Evolutionary conservation across 2,329 filamentous ascomycete genomes (phyloP).

Genomic region (Venturia aucupariae): DNA sequence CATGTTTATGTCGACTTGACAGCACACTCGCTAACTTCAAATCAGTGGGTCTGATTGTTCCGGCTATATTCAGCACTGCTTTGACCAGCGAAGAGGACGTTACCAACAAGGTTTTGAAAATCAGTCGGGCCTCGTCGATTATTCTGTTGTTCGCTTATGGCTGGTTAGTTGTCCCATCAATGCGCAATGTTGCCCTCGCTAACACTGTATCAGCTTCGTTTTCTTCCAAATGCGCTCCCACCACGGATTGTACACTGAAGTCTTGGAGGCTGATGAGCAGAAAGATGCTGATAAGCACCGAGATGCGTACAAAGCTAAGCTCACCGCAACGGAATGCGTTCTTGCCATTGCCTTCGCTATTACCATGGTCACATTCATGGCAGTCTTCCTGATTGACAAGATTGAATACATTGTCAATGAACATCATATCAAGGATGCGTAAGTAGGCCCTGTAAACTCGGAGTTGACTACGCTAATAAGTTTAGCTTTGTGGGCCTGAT

Average conservation of each 20-base stretch:
- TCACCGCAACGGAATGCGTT: slow-evolving; percentile 65
- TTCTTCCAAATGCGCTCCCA: slow-evolving; percentile 69
- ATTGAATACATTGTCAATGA: slow-evolving; percentile 54
- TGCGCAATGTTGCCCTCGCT: not conserved
- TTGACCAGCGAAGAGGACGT: slow-evolving; percentile 33
- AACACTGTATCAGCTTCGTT: slow-evolving; percentile 33
- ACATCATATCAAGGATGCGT: slow-evolving; percentile 34
- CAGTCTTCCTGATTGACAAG: slow-evolving; percentile 65
- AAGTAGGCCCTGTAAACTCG: not conserved
- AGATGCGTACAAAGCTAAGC: slow-evolving; percentile 53
- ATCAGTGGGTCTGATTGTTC: slow-evolving; percentile 38
- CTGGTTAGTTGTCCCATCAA: slow-evolving; percentile 16
- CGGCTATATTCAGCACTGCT: slow-evolving; percentile 44
- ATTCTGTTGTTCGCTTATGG: slow-evolving; percentile 61
- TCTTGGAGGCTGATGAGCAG: slow-evolving; percentile 62
- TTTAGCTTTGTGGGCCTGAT: slow-evolving; percentile 61
- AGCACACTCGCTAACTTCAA: slow-evolving; percentile 20
- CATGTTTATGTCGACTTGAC: slow-evolving; percentile 32
- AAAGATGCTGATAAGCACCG: slow-evolving; percentile 54
- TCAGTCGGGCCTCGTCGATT: slow-evolving; percentile 55
- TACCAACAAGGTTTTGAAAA: slow-evolving; percentile 43
- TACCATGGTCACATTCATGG: slow-evolving; percentile 62
- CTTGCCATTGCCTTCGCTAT: slow-evolving; percentile 57
- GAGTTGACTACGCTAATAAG: slow-evolving; percentile 20
- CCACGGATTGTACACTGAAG: slow-evolving; percentile 66